Percentiles rank a stretch among this genome's conserved stretches.
phyloP scores from a whole-genome alignment of 1,284 basidiomycete genomes.

The Mycena sp. region DNA sequence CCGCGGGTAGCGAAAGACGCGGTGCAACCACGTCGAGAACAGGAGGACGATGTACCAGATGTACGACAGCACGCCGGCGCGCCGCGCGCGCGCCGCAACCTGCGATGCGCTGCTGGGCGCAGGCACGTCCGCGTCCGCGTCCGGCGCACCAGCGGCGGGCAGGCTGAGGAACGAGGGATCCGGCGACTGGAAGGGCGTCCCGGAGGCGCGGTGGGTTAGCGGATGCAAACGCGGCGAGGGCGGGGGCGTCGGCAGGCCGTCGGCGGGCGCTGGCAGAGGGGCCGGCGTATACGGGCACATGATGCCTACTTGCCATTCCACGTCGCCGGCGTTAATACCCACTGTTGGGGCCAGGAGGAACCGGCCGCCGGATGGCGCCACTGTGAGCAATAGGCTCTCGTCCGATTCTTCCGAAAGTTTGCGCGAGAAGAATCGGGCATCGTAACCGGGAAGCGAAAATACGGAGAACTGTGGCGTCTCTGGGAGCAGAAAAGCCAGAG shows the following conservation, averaged over 20 bases:
- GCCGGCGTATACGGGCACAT: slow-evolving; percentile 5
- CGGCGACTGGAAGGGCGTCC: slow-evolving; percentile 7
- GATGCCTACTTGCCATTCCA: slow-evolving; percentile 15
- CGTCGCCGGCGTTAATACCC: neutral
- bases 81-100: neutral
- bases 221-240: slow-evolving; percentile 34
- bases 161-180: slow-evolving; percentile 25
- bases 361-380: slow-evolving; percentile 8
- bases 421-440: slow-evolving; percentile 8
- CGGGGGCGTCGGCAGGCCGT: slow-evolving; percentile 35
- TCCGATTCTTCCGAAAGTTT: neutral
- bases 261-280: neutral
- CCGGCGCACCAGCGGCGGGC: slow-evolving; percentile 6
- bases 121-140: neutral
- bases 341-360: slow-evolving; percentile 8
- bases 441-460: neutral
- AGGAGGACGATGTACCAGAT: slow-evolving; percentile 10
- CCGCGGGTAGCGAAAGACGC: slow-evolving; percentile 2
- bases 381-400: slow-evolving; percentile 2
- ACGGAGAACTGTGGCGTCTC: slow-evolving; percentile 9
- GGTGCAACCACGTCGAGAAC: slow-evolving; percentile 5
- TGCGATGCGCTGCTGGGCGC: slow-evolving; percentile 5
- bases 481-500: slow-evolving; percentile 11
- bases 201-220: slow-evolving; percentile 12
- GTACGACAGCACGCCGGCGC: neutral